Conservation (phyloP, 345 rosid genomes). For the Orychophragmus violaceus region DNA sequence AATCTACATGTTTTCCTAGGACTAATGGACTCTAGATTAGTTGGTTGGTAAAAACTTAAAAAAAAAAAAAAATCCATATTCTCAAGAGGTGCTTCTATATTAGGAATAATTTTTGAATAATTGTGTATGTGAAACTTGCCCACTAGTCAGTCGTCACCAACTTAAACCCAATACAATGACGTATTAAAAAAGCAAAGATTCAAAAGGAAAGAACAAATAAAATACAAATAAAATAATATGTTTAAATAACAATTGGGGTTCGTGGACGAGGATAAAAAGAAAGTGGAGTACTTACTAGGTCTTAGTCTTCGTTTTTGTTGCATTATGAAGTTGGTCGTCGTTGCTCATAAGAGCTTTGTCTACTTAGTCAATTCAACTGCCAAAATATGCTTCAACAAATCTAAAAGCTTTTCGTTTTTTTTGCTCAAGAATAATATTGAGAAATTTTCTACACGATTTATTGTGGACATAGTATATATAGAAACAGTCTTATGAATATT, state of each 20-base stretch:
- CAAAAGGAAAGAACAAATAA: neutral
- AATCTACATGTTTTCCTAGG: too few species aligned
- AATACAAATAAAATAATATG: neutral
- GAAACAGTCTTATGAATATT: neutral
- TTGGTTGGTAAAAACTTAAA: too few species aligned
- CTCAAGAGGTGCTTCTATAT: neutral
- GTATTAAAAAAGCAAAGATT: neutral
- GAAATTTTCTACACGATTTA: neutral
- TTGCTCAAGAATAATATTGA: neutral
- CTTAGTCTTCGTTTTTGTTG: slow-evolving; percentile 24
- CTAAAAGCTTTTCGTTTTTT: slow-evolving; percentile 12
- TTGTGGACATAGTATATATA: neutral
- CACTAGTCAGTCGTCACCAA: slow-evolving; percentile 18
- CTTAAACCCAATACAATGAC: neutral
- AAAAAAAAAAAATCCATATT: too few species aligned
- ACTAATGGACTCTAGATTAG: too few species aligned
- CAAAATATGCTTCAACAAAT: slow-evolving; percentile 13
- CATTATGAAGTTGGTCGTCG: slow-evolving; percentile 22
- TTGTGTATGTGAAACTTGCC: slow-evolving; percentile 5
- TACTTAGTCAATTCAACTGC: slow-evolving; percentile 26
- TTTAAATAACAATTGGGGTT: neutral
- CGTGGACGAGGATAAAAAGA: slow-evolving; percentile 16
- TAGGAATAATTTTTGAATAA: neutral
- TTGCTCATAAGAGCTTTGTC: slow-evolving; percentile 17
- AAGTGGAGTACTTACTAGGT: slow-evolving; percentile 18